Evolutionary conservation across 768 basidiomycete genomes (phyloP).

Genomic region (Mycena haematopus): DNA sequence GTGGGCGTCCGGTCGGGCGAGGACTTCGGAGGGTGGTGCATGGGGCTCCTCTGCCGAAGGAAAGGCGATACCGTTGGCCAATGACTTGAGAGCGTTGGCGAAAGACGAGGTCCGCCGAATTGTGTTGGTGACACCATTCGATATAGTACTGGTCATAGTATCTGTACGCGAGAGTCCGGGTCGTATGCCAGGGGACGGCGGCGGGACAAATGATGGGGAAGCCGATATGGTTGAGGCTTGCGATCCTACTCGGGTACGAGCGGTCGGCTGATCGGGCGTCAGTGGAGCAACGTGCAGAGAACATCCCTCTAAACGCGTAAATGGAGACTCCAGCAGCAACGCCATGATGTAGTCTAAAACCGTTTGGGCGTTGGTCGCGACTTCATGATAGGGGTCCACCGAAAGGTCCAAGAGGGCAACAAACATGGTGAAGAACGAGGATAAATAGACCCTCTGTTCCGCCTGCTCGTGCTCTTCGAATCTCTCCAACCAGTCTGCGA

Average conservation of each 20-base stretch:
- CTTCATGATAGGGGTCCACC: constrained; percentile 91
- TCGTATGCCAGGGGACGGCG: constrained; percentile 53
- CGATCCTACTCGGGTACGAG: constrained; percentile 50
- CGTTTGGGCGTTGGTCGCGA: constrained; percentile 88
- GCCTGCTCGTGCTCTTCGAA: constrained; percentile 75
- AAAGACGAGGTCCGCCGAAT: constrained; percentile 82
- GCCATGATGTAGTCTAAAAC: constrained; percentile 94
- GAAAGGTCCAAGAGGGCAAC: constrained; percentile 88
- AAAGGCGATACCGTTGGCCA: constrained; percentile 76
- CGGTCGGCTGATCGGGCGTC: constrained; percentile 45
- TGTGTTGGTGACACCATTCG: constrained; percentile 69
- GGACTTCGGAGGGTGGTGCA: constrained; percentile 37
- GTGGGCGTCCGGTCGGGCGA: constrained; percentile 36
- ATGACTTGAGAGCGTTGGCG: constrained; percentile 73
- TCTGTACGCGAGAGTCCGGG: constrained; percentile 63
- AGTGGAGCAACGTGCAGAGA: constrained; percentile 62
- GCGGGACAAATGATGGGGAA: constrained; percentile 47
- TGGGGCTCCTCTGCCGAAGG: constrained; percentile 59
- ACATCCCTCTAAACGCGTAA: constrained; percentile 73
- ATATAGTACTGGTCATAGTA: constrained; percentile 65
- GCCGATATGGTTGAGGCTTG: constrained; percentile 59
- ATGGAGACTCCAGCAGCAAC: constrained; percentile 87
- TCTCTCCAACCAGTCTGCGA: constrained; percentile 79
- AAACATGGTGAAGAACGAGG: constrained; percentile 95
- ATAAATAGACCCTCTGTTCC: constrained; percentile 82